These are phyloP conservation scores for Trichoderma arundinaceum DNA, from an alignment of 2,329 filamentous ascomycete species.

Conservation along the genomic window DNA sequence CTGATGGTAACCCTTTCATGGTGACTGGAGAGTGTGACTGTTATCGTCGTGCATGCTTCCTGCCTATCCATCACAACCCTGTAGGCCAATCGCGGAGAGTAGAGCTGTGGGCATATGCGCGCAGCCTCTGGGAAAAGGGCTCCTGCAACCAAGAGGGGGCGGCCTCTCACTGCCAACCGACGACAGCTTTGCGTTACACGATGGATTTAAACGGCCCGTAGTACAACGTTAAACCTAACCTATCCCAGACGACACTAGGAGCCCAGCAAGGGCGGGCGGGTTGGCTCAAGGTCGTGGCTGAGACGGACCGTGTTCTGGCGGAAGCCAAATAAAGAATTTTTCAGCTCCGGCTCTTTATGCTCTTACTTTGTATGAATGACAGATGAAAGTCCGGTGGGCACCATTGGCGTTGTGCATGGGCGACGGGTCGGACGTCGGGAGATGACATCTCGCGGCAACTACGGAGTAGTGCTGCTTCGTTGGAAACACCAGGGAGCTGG, in stretches of 20 bases:
- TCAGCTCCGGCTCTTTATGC: not conserved
- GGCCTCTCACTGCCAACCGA: not conserved
- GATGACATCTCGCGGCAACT: constrained; percentile 1
- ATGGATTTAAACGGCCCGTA: constrained; percentile 22
- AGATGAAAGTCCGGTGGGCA: not conserved
- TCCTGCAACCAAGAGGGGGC: constrained; percentile 18
- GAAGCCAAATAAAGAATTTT: not conserved
- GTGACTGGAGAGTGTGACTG: constrained; percentile 28
- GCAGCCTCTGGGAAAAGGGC: constrained; percentile 9
- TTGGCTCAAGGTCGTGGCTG: constrained; percentile 9
- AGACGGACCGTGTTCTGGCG: not conserved
- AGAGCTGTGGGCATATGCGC: constrained; percentile 26
- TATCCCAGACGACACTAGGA: constrained; percentile 14
- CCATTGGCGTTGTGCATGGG: constrained; percentile 3
- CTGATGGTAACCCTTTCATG: constrained; percentile 18
- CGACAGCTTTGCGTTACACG: constrained; percentile 17
- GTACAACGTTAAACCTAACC: constrained; percentile 11
- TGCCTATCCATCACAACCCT: constrained; percentile 15
- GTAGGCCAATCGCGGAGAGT: constrained; percentile 26
- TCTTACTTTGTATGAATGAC: not conserved
- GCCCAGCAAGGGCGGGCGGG: constrained; percentile 8
- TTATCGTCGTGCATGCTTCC: constrained; percentile 29
- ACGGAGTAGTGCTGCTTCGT: not conserved
- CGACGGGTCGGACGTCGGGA: not conserved
- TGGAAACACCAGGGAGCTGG: constrained; percentile 8